Percentiles rank a stretch among this genome's conserved stretches.
These are phyloP conservation scores for Primulina tabacum DNA, from an alignment of 257 asterid species.

Conservation along the genomic window DNA sequence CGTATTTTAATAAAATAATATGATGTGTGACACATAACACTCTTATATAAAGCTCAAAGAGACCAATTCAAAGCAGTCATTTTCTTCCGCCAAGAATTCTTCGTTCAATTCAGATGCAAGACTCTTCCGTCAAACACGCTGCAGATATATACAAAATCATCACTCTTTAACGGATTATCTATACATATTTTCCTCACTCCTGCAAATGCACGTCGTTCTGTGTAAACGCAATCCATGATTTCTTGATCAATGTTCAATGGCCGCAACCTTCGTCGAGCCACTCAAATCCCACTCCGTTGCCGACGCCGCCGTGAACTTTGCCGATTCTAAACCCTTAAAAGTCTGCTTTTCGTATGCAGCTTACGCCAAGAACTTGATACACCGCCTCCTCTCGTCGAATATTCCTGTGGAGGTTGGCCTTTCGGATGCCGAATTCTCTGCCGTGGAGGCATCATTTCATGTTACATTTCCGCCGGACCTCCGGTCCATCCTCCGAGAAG, in stretches of 20 bases:
- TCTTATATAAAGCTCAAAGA: no score
- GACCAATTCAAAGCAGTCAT: not conserved
- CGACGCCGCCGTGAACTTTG: constrained; percentile 26
- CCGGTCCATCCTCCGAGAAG: constrained; percentile 77
- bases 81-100: constrained; percentile 22
- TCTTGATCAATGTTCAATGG: constrained; percentile 32
- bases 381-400: constrained; percentile 44
- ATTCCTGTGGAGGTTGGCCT: constrained; percentile 73
- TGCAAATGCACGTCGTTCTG: not conserved
- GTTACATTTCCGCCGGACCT: constrained; percentile 85
- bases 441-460: constrained; percentile 45
- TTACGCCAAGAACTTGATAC: constrained; percentile 67
- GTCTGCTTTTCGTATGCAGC: constrained; percentile 92
- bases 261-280: constrained; percentile 27
- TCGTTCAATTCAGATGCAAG: constrained; percentile 9
- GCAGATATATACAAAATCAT: constrained; percentile 15
- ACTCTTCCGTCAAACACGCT: constrained; percentile 29
- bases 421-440: constrained; percentile 53
- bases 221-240: constrained; percentile 12
- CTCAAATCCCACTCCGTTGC: not conserved
- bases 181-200: not conserved
- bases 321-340: constrained; percentile 39
- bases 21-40: no score
- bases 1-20: no score
- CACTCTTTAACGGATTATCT: not conserved